A percentile compares a stretch with the other conserved stretches of the same genome.
These are phyloP conservation scores for Eleusine coracana DNA, from an alignment of 176 grass and related monocot genomes.

Conservation along the genomic window DNA sequence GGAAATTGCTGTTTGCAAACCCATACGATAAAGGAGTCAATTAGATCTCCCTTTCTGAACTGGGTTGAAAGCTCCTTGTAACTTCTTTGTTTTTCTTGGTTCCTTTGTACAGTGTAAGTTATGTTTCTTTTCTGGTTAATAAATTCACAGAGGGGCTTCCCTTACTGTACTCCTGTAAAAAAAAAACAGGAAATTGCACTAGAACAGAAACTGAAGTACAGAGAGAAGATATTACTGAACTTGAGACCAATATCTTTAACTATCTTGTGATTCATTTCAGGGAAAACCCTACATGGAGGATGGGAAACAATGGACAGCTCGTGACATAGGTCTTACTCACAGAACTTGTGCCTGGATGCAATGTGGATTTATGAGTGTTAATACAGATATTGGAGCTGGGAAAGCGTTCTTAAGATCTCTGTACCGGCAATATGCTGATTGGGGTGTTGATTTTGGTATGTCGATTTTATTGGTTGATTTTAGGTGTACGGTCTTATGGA, in stretches of 20 bases:
- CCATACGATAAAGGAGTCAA: too few relatives aligned
- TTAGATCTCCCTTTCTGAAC: too few relatives aligned
- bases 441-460: conserved; percentile 96
- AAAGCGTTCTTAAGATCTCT: conserved; percentile 85
- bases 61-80: too few relatives aligned
- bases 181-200: background rate
- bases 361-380: conserved; percentile 90
- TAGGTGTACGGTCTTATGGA: conserved; percentile 9
- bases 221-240: background rate
- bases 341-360: conserved; percentile 84
- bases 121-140: too few relatives aligned
- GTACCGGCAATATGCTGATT: conserved; percentile 77
- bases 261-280: conserved; percentile 47
- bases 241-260: background rate
- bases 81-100: too few relatives aligned
- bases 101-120: too few relatives aligned
- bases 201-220: background rate
- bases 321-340: conserved; percentile 72
- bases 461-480: background rate
- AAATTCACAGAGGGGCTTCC: too few relatives aligned
- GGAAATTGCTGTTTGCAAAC: background rate
- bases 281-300: conserved; percentile 61
- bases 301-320: conserved; percentile 59
- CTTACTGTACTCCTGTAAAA: too few relatives aligned
- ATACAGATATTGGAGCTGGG: conserved; percentile 77